phyloP scores from a whole-genome alignment of 2,329 filamentous ascomycete species.

The Coniochaeta hoffmannii region DNA sequence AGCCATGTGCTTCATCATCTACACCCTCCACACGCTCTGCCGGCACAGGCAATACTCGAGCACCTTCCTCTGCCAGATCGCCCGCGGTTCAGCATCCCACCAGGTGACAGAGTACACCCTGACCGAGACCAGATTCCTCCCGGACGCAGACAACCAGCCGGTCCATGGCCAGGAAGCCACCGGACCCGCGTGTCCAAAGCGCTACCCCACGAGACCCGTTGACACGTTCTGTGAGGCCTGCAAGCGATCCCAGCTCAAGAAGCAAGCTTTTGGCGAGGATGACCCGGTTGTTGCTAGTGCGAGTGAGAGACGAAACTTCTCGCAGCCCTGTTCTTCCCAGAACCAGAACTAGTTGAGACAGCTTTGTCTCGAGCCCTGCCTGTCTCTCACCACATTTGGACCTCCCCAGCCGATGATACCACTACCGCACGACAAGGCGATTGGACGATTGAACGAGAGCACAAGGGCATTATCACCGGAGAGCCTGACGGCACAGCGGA shows the following conservation, averaged over 20 bases:
- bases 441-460: neutral
- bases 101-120: conserved; percentile 13
- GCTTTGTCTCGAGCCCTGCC: neutral
- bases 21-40: conserved; percentile 19
- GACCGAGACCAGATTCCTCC: conserved; percentile 9
- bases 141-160: conserved; percentile 7
- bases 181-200: neutral
- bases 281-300: neutral
- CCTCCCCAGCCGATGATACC: neutral
- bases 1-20: conserved; percentile 25
- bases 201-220: neutral
- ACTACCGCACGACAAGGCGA: neutral
- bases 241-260: neutral
- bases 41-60: conserved; percentile 25
- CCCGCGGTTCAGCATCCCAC: conserved; percentile 12
- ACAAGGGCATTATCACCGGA: neutral
- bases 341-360: neutral
- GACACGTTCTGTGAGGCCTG: neutral
- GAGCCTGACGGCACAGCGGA: neutral
- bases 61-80: conserved; percentile 22
- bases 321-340: neutral
- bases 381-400: neutral
- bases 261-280: neutral
- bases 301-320: neutral
- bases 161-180: neutral